Conservation (phyloP, 331 rosid species). For the Dryas integrifolia region DNA sequence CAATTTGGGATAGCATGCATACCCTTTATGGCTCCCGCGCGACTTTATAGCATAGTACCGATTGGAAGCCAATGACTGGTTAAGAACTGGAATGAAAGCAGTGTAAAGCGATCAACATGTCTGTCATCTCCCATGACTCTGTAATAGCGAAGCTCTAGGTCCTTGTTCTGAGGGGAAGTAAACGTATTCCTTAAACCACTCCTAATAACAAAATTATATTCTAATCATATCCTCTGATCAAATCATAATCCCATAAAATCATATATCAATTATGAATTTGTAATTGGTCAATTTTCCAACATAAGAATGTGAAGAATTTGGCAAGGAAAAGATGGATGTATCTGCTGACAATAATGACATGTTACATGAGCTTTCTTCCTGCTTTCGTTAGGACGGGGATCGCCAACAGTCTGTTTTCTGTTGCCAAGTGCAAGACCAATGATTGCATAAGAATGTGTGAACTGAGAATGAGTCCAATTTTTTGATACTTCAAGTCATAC, state of each 20-base stretch:
- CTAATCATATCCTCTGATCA: no score
- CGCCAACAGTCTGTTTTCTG: neutral
- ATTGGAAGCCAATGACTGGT: conserved; percentile 52
- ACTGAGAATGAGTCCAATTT: neutral
- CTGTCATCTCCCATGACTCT: fast-evolving
- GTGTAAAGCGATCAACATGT: neutral
- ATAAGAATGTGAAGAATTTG: no score
- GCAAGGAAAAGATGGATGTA: no score
- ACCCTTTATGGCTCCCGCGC: conserved; percentile 40
- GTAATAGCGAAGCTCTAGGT: conserved; percentile 22
- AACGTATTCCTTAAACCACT: neutral
- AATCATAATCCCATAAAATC: no score
- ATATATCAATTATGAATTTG: no score
- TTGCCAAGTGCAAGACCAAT: neutral
- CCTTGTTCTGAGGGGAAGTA: conserved; percentile 60
- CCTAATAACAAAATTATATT: no score
- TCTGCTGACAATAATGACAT: neutral
- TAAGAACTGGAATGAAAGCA: conserved; percentile 50
- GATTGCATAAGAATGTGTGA: neutral
- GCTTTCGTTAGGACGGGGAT: neutral
- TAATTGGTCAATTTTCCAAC: no score
- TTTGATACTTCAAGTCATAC: neutral
- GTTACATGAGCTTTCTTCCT: neutral
- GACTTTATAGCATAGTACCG: conserved; percentile 41
- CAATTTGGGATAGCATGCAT: conserved; percentile 15